Percentiles rank a stretch among this genome's conserved stretches.
Evolutionary conservation across 2,329 filamentous ascomycete genomes (phyloP).

Genomic region (Arthrobotrys entomopaga): DNA sequence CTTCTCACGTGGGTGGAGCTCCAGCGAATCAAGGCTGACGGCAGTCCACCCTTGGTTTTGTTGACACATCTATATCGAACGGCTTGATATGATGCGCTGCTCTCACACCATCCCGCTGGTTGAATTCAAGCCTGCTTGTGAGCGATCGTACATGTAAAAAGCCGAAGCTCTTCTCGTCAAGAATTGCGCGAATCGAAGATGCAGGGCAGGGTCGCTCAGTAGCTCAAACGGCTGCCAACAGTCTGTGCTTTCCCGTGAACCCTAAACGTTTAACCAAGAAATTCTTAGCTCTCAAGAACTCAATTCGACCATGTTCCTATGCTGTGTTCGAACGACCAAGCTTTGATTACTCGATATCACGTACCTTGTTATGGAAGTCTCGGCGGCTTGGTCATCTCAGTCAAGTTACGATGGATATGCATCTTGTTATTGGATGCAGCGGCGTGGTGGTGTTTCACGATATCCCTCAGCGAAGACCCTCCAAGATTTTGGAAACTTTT

Average conservation of each 20-base stretch:
- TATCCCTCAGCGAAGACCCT: constrained; percentile 21
- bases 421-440: not conserved
- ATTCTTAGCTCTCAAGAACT: too few relatives aligned
- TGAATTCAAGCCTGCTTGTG: not conserved
- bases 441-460: constrained; percentile 26
- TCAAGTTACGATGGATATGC: not conserved
- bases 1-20: constrained; percentile 42
- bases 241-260: too few relatives aligned
- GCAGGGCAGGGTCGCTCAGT: too few relatives aligned
- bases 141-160: too few relatives aligned
- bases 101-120: constrained; percentile 7
- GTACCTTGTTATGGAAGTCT: too few relatives aligned
- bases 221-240: not conserved
- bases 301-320: too few relatives aligned
- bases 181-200: not conserved
- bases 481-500: constrained; percentile 24
- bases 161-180: too few relatives aligned
- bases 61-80: constrained; percentile 33
- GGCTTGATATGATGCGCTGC: constrained; percentile 13
- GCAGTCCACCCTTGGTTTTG: constrained; percentile 20
- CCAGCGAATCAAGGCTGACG: constrained; percentile 30
- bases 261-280: too few relatives aligned
- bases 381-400: not conserved
- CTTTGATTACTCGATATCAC: too few relatives aligned
- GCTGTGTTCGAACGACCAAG: not conserved